Percentiles rank a stretch among this genome's conserved stretches.
Evolutionary conservation across 148 eudicot genomes (phyloP).

Genomic region (Simmondsia chinensis): DNA sequence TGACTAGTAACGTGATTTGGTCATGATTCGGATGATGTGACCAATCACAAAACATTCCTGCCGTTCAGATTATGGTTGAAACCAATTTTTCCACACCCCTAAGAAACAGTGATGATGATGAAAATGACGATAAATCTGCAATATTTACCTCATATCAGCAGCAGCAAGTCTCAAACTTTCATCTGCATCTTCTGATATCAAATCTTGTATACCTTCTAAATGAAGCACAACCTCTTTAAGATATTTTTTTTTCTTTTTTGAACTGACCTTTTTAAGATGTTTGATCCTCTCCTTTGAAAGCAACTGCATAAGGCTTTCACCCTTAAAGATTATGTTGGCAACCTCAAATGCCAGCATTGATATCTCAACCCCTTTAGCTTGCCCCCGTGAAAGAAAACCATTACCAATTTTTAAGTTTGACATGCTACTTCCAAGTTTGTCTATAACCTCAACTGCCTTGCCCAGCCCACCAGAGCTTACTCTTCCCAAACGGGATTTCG

Average conservation of each 20-base stretch:
- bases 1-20: too few species aligned
- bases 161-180: conserved; percentile 48
- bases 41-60: too few species aligned
- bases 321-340: conserved; percentile 66
- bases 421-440: conserved; percentile 58
- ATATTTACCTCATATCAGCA: conserved; percentile 44
- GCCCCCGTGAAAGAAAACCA: conserved; percentile 36
- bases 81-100: too few species aligned
- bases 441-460: conserved; percentile 50
- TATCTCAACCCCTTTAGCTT: conserved; percentile 40
- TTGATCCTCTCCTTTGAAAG: too few species aligned
- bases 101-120: too few species aligned
- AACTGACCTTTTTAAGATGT: too few species aligned
- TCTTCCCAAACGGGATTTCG: conserved; percentile 33
- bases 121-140: too few species aligned
- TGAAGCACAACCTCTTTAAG: conserved; percentile 49
- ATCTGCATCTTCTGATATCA: conserved; percentile 45
- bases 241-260: conserved; percentile 27
- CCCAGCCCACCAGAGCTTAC: conserved; percentile 43
- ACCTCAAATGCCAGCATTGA: conserved; percentile 58
- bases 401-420: conserved; percentile 32
- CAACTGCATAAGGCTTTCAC: conserved; percentile 51
- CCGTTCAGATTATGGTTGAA: too few species aligned
- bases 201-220: conserved; percentile 46
- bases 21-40: too few species aligned